Conservation (phyloP, 2,329 filamentous ascomycete species). For the Bipolaris cookei region DNA sequence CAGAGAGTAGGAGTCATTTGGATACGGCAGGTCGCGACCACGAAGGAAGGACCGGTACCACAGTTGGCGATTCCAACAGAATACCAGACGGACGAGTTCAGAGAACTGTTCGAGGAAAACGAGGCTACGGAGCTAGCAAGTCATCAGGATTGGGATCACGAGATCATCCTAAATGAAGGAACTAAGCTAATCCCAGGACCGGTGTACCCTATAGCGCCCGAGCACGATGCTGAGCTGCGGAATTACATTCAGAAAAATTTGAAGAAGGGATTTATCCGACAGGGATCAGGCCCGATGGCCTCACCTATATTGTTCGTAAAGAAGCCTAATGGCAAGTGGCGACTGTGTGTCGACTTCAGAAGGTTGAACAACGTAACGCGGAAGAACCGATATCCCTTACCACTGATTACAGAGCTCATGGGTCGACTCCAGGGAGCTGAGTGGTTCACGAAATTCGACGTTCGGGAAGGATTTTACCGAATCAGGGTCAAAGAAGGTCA, state of each 20-base stretch:
- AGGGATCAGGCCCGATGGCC: not conserved
- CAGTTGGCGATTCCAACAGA: not conserved
- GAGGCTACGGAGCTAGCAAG: too few relatives aligned
- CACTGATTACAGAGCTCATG: not conserved
- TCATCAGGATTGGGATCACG: not conserved
- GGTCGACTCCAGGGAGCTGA: too few relatives aligned
- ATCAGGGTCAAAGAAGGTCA: not conserved
- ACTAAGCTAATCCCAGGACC: not conserved
- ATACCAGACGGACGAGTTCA: not conserved
- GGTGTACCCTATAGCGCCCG: not conserved
- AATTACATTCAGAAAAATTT: constrained; percentile 1
- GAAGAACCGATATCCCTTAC: not conserved
- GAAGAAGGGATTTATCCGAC: not conserved
- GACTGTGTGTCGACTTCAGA: too few relatives aligned
- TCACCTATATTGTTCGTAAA: not conserved
- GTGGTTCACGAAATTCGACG: too few relatives aligned
- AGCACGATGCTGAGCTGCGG: too few relatives aligned
- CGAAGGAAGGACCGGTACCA: not conserved
- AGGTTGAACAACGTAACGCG: not conserved
- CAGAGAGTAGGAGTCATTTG: not conserved
- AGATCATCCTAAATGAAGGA: not conserved
- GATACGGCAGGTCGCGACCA: not conserved
- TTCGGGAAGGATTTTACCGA: not conserved
- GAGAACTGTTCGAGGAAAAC: too few relatives aligned
- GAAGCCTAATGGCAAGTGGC: too few relatives aligned